These are phyloP conservation scores for Flammula alnicola DNA, from an alignment of 1,284 basidiomycete species.

Conservation along the genomic window DNA sequence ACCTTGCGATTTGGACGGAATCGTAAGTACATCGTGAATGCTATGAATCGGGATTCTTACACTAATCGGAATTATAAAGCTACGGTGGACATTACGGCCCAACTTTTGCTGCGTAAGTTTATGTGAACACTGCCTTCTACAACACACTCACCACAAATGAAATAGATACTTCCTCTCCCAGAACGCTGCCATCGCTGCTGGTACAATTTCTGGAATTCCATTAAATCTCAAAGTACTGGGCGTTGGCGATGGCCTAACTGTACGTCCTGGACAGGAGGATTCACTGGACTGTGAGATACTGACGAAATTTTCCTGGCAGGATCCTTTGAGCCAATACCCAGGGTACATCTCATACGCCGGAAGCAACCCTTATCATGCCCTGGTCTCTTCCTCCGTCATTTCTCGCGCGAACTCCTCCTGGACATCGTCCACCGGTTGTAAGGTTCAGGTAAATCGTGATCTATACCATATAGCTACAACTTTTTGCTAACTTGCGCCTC, in stretches of 20 bases:
- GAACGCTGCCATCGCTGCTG: slow-evolving; percentile 60
- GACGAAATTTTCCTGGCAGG: no score
- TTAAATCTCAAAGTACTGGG: slow-evolving; percentile 66
- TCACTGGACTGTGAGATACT: no score
- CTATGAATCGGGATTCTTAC: neutral
- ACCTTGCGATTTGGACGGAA: slow-evolving; percentile 67
- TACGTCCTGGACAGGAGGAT: no score
- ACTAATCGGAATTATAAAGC: slow-evolving; percentile 29
- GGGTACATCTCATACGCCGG: slow-evolving; percentile 59
- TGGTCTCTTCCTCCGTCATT: slow-evolving; percentile 48
- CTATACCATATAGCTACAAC: neutral
- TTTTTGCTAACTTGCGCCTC: neutral
- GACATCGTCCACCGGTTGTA: slow-evolving; percentile 52
- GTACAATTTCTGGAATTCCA: slow-evolving; percentile 46
- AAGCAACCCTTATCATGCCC: slow-evolving; percentile 57
- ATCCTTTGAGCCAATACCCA: slow-evolving; percentile 60
- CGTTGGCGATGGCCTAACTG: slow-evolving; percentile 66
- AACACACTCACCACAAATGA: neutral
- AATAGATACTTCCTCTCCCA: slow-evolving; percentile 60
- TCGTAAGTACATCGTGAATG: slow-evolving; percentile 39
- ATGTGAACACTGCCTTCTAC: neutral
- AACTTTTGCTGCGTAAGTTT: slow-evolving; percentile 54
- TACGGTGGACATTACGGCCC: slow-evolving; percentile 72
- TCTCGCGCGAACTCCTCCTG: slow-evolving; percentile 48
- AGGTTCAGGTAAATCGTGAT: slow-evolving; percentile 39